Evolutionary conservation across 2,329 filamentous ascomycete genomes (phyloP).

Genomic region (Chaetomium strumarium): DNA sequence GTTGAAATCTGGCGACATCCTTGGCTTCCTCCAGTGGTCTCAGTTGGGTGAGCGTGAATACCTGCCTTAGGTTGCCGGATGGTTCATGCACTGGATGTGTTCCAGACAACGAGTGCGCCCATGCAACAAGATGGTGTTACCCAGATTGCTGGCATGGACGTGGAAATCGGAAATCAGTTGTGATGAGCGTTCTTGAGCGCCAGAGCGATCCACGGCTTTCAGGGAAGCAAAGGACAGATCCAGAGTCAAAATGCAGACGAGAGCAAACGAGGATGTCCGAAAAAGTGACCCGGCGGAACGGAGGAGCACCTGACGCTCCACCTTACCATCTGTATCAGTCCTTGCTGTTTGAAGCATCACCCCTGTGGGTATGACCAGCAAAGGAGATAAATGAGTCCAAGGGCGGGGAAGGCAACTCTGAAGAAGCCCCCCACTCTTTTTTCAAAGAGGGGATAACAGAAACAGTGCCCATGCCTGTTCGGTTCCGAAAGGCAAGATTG

Average conservation of each 20-base stretch:
- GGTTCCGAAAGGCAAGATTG: neutral
- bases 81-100: too few species aligned
- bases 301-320: slow-evolving; percentile 3
- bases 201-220: neutral
- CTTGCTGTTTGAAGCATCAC: neutral
- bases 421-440: neutral
- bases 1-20: neutral
- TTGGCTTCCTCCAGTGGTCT: neutral
- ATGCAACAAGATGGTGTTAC: neutral
- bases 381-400: neutral
- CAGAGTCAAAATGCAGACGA: neutral
- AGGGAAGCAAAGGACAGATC: neutral
- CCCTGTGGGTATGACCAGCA: neutral
- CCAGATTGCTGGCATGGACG: neutral
- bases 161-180: neutral
- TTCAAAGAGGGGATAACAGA: neutral
- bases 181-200: neutral
- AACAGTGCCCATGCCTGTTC: neutral
- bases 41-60: neutral
- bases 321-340: slow-evolving; percentile 8
- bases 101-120: neutral
- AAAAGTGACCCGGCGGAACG: neutral
- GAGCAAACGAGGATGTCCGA: neutral
- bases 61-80: neutral
- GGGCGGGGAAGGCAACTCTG: neutral